Conservation (phyloP, 805 yeast genomes). For the Metschnikowia reukaufii region DNA sequence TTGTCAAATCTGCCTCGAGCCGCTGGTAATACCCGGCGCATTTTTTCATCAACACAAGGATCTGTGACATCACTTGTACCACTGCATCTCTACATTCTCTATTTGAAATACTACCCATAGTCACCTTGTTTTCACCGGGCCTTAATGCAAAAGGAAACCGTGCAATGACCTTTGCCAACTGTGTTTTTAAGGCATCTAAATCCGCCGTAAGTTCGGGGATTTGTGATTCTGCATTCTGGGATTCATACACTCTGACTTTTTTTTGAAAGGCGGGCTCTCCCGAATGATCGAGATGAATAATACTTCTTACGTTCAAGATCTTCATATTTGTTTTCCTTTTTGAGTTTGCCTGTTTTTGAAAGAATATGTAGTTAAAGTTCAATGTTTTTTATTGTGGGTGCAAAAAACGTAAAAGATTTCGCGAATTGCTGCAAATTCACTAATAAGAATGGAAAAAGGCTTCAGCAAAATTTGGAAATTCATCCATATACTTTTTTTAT, state of each 20-base stretch:
- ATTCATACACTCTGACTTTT: conserved; percentile 5
- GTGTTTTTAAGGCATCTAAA: conserved; percentile 8
- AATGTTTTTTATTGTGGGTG: background rate
- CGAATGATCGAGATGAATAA: conserved; percentile 6
- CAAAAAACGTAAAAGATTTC: conserved; percentile 1
- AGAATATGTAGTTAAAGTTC: background rate
- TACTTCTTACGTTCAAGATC: background rate
- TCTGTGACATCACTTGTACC: conserved; percentile 9
- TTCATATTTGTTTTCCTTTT: background rate
- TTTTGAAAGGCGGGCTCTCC: conserved; percentile 14
- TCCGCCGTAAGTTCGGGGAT: conserved; percentile 7
- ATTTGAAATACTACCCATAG: conserved; percentile 5
- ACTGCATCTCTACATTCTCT: conserved; percentile 9
- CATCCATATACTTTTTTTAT: too few relatives aligned
- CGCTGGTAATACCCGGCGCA: conserved; percentile 11
- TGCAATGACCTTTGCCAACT: conserved; percentile 8
- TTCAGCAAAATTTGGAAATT: too few relatives aligned
- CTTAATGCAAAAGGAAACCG: conserved; percentile 6
- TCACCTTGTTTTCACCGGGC: conserved; percentile 3
- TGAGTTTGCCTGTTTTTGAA: background rate
- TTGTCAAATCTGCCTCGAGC: conserved; percentile 4
- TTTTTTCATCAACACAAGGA: conserved; percentile 10
- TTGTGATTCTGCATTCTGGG: conserved; percentile 1
- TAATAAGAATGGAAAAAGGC: background rate
- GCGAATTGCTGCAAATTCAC: conserved; percentile 6